Percentiles rank a stretch among this genome's conserved stretches.
Conservation (phyloP, 805 yeast species). For the Pichia thaimueangensis region DNA sequence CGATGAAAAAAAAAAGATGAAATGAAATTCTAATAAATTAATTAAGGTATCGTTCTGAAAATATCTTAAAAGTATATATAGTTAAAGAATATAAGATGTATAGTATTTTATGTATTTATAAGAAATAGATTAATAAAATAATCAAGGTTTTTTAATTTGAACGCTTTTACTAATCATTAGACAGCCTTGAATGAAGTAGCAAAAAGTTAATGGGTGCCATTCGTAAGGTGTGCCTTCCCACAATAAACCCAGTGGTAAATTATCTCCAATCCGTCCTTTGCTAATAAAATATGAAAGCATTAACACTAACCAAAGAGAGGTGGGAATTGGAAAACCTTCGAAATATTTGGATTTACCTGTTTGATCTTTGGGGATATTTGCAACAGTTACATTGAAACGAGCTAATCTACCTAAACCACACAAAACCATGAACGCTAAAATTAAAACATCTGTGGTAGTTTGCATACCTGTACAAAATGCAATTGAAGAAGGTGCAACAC, state of each 20-base stretch:
- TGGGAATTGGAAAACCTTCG: conserved; percentile 96
- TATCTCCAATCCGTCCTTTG: conserved; percentile 33
- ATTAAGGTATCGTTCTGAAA: too few relatives aligned
- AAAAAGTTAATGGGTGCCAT: conserved; percentile 62
- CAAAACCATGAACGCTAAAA: conserved; percentile 77
- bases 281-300: conserved; percentile 59
- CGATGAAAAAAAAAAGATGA: conserved; percentile 15
- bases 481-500: conserved; percentile 91
- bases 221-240: conserved; percentile 55
- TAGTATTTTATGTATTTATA: too few relatives aligned
- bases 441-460: conserved; percentile 70
- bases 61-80: background rate
- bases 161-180: conserved; percentile 87
- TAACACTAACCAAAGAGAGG: conserved; percentile 68
- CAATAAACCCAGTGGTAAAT: conserved; percentile 61
- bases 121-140: background rate
- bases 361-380: conserved; percentile 84
- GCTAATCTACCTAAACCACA: conserved; percentile 94
- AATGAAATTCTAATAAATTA: too few relatives aligned
- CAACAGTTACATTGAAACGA: conserved; percentile 89
- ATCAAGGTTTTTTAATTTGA: conserved; percentile 77
- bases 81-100: too few relatives aligned
- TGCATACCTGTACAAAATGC: conserved; percentile 90
- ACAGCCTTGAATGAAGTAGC: conserved; percentile 77
- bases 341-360: conserved; percentile 85